Evolutionary conservation across 1,139 yeast species (phyloP), one percentile per base, ranked within the genome.

Genomic region (Meyerozyma athensensis): DNA sequence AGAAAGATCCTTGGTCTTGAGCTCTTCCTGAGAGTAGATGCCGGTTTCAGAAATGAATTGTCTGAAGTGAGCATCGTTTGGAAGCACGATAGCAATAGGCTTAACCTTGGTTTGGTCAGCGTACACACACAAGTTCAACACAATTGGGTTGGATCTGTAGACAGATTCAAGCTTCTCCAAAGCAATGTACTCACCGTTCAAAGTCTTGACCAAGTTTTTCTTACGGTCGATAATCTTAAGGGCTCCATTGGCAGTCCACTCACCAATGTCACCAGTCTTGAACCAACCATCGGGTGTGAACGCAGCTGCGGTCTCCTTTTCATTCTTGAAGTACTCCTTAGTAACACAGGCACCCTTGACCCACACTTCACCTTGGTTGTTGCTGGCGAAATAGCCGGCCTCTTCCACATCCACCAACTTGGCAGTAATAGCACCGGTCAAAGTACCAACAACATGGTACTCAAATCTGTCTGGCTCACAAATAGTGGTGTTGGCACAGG

Each of bases 171-270:
- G 70, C 64, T 87, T 90, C 67, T 94, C 99, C 52, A 94, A 74
- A 12, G 98, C 98, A 63, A 94, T 86, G 64, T 94, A 94, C 68
- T 94, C 98, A 64, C 99, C 99, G 57, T 92, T 90, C 56, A 79
- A 72, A 16, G 98, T 94, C 75, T 94, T 94, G 52, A 94, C 95
- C 62, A 94, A 73, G 61, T 94, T 94, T 81, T 94, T 94, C 72
- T 81, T 86, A 63, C 99, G 86, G 67, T 94, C 99, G 60, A 94
- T 85, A 47, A 94, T 73, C 56, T 74, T 79, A 55, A 94, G 69
- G 43, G 79, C 80, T 50, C 98, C 98, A 47, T 72, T 74, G 18
- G 79, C 47, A 33, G 92, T 76, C 95, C 96, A 89, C 68, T 87
- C 92, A 56, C 92, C 97, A 61, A 94, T 87, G 63, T 94, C 99